Evolutionary conservation across 2,329 filamentous ascomycete species (phyloP), one percentile per base, ranked within the genome.

Genomic region (Hypoxylon sp.): DNA sequence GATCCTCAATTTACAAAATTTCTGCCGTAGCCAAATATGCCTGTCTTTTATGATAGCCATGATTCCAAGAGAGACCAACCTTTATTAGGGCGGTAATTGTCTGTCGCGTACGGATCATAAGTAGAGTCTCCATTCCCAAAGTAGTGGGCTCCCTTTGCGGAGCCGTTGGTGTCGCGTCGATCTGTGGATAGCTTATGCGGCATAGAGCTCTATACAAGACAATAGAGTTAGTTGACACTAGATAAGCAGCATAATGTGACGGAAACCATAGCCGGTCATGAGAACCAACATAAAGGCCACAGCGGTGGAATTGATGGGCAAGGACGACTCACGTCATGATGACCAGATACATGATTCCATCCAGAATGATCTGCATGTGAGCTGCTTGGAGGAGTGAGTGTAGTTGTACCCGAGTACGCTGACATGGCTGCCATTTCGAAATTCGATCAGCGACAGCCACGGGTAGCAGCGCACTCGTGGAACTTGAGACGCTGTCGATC

Each of bases 341-440:
- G 67, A 52, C 64, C 68, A 47, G 69, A 64, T 50, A 63, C 42
- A 46, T 75, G 72, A 63, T 75, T 76, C 86, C 86, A 88, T 22
- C 80, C 74, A 52, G 81, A 79, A 42, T 79, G 80, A 50, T 85
- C 81, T 51, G 81, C 85, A 75, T 87, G 82, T 61, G 82, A 83
- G 75, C 83, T 86, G 70, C 80, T 81, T 14, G 85, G 81, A 63
- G 84, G 83, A 68, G 82, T 83, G 66, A 88, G 78, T 50, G 84
- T 81, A 67, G 83, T 81, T 56, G 83, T 81, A 69, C 83, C 82
- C 68, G 83, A 82, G 72, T 80, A 81, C 72, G 85, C 79, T 72
- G 86, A 85, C 78, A 88, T 83, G 76, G 84, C 82, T 74, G 86
- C 83, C 86, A 88, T 88, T 57, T 68, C 70, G 46, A 62, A 51